phyloP scores from a whole-genome alignment of 768 basidiomycete genomes.

The Cystobasidiopsis lactophilus region DNA sequence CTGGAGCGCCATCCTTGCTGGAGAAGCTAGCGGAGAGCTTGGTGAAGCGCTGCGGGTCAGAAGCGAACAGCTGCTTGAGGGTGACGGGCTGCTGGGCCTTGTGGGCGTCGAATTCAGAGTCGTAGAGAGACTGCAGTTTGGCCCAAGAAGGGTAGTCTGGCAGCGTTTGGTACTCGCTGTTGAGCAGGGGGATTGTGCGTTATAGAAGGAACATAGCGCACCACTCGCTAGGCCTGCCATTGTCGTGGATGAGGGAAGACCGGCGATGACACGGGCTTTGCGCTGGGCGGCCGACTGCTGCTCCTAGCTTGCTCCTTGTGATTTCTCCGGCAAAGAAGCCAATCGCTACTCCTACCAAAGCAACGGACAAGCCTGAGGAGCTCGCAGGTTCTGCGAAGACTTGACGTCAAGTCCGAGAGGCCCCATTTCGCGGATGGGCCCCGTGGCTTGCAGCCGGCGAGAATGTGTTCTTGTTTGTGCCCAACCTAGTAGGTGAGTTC shows the following conservation, averaged over 20 bases:
- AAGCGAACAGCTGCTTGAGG: conserved; percentile 76
- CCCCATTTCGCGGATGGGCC: too few species aligned
- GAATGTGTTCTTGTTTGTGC: conserved; percentile 91
- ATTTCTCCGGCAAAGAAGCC: too few species aligned
- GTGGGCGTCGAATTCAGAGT: background rate
- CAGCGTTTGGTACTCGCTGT: background rate
- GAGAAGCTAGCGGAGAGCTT: conserved; percentile 58
- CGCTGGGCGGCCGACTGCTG: too few species aligned
- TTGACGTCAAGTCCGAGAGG: too few species aligned
- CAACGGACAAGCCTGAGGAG: too few species aligned
- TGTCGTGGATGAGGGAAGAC: too few species aligned
- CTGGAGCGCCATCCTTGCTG: conserved; percentile 34
- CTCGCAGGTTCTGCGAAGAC: too few species aligned
- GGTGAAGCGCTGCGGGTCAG: conserved; percentile 65
- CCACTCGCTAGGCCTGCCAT: too few species aligned
- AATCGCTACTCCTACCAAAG: too few species aligned
- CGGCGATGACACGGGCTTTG: too few species aligned
- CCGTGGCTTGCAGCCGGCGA: conserved; percentile 30
- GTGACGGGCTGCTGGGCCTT: conserved; percentile 51
- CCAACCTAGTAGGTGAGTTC: conserved; percentile 73
- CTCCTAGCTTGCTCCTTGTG: too few species aligned
- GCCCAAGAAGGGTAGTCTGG: conserved; percentile 76
- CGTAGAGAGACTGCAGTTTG: conserved; percentile 62
- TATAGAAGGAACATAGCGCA: too few species aligned
- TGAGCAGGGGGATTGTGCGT: background rate